A percentile compares a stretch with the other conserved stretches of the same genome.
phyloP scores from a whole-genome alignment of 805 yeast species.

The Tetrapisispora phaffii region DNA sequence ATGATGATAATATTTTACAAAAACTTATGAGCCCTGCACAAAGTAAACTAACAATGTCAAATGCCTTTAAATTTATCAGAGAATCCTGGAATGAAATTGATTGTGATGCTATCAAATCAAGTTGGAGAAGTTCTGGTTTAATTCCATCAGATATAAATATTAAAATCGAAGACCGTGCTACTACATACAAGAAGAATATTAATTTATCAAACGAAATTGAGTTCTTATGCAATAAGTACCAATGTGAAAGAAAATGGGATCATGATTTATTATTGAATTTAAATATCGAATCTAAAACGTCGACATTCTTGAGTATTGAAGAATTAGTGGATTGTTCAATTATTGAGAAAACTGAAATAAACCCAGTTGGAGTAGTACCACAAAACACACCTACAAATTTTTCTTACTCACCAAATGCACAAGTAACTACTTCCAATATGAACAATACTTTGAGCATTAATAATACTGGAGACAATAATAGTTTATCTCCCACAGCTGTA shows the following conservation, averaged over 20 bases:
- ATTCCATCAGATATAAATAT: constrained; percentile 28
- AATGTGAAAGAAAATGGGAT: constrained; percentile 50
- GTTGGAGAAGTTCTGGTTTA: constrained; percentile 38
- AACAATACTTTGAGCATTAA: background rate
- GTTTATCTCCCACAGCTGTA: background rate
- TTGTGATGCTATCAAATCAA: constrained; percentile 30
- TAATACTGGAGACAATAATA: background rate
- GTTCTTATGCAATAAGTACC: constrained; percentile 37
- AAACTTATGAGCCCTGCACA: constrained; percentile 27
- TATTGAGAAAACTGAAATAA: constrained; percentile 4
- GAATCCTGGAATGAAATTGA: constrained; percentile 44
- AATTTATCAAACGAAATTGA: constrained; percentile 34
- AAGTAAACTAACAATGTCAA: constrained; percentile 41
- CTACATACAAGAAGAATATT: constrained; percentile 27
- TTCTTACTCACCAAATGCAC: constrained; percentile 1
- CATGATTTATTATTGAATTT: constrained; percentile 44
- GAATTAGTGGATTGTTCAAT: constrained; percentile 54
- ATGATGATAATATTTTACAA: constrained; percentile 9
- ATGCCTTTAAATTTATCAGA: constrained; percentile 50
- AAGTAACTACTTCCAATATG: background rate
- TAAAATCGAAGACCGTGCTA: constrained; percentile 24
- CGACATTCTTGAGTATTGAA: constrained; percentile 45
- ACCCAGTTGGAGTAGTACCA: constrained; percentile 4
- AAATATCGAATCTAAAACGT: constrained; percentile 34
- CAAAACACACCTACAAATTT: constrained; percentile 4